phyloP scores from a whole-genome alignment of 75 land plant genomes.

The Isoetes taiwanensis region DNA sequence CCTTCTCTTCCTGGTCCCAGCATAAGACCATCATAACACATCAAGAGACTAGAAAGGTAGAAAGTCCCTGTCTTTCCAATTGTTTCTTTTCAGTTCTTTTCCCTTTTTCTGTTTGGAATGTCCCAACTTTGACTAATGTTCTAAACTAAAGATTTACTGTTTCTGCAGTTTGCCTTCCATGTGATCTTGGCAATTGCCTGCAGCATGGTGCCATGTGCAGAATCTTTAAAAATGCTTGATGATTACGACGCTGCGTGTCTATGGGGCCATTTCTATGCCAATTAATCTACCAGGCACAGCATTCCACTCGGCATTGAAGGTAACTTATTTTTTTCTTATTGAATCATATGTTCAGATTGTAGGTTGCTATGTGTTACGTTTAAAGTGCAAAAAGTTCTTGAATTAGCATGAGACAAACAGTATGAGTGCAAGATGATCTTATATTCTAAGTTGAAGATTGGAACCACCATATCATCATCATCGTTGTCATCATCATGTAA shows the following conservation, averaged over 20 bases:
- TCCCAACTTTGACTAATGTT: too few species aligned
- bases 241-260: not conserved
- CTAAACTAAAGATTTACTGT: too few species aligned
- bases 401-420: too few species aligned
- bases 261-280: conserved; percentile 2
- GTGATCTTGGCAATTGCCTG: not conserved
- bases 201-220: not conserved
- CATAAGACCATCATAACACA: not conserved
- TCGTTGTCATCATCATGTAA: too few species aligned
- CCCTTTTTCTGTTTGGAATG: too few species aligned
- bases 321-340: not conserved
- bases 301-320: not conserved
- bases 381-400: too few species aligned
- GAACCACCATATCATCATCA: too few species aligned
- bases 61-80: too few species aligned
- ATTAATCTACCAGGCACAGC: conserved; percentile 4
- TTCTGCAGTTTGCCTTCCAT: conserved; percentile 5
- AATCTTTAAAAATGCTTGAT: not conserved
- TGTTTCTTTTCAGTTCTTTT: too few species aligned
- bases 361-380: not conserved
- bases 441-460: too few species aligned
- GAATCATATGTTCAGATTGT: not conserved
- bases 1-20: not conserved
- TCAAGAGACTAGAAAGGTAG: conserved; percentile 3
- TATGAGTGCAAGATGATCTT: too few species aligned